Base-by-base conservation (phyloP, 1,284 basidiomycete species). In the Apiotrichum veenhuisii region DNA sequence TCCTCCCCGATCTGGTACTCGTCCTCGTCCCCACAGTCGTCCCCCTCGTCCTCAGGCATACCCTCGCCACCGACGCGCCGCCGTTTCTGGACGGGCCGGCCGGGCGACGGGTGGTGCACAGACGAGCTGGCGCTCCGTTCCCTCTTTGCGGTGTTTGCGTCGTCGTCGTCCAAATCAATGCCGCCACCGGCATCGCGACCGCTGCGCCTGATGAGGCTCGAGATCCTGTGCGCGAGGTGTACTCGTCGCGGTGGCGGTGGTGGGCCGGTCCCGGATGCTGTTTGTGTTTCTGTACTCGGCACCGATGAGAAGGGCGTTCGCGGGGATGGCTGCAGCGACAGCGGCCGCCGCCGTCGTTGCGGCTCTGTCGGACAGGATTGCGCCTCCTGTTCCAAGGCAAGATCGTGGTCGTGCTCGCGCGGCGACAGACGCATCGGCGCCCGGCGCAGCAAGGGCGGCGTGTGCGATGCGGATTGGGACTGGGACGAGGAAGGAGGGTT, bases 41-140 rank as follows among this genome's bases (percentile, higher is more conserved):
- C 30, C 4, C 44, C 52, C 41, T 54, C 57, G 17, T 51, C 52
- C 20, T 57, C 61, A n/a, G 18, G 36, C 49, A 41, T 23, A n/a
- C 33, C 34, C 10, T 22, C n/a, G 2, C 18, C 38, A 5, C 33
- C 22, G 17, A 62, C 52, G 7, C 61, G 50, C 2, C 57, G 49
- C 3, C 61, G 54, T 20, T 62, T 62, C 8, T 41, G 54, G 0
- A 45, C 50, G 0, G 57, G 54, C 18, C 56, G 46, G 5, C 37
- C 37, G 43, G 36, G 49, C n/a, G 53, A 38, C 11, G 27, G 37
- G 14, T 41, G 51, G 25, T 62, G 57, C 8, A 44, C 49, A 15
- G 54, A 56, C 23, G 55, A 56, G 20, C 46, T 48, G 10, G 46
- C 46, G 23, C 57, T 58, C 1, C 61, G 54, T 45, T 62, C 61